A percentile compares a stretch with the other conserved stretches of the same genome.
Conservation (phyloP, 2,329 filamentous ascomycete species). For the Pseudocercospora eumusae region DNA sequence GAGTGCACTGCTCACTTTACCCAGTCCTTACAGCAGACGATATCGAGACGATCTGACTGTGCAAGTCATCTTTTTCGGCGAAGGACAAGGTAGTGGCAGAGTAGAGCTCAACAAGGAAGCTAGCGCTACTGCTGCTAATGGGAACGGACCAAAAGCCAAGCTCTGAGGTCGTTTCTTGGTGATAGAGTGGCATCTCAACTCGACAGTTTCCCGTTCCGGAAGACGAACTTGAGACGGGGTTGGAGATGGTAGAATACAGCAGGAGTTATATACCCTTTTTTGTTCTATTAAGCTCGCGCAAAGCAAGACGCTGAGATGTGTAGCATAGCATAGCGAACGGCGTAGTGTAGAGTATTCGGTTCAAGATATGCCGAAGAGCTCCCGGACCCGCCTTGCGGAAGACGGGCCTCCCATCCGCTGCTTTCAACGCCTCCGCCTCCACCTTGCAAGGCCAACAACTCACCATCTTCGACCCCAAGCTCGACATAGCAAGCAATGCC, state of each 20-base stretch:
- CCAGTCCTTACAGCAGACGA: slow-evolving; percentile 84
- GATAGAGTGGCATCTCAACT: background rate
- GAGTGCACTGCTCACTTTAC: slow-evolving; percentile 85
- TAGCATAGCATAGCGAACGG: slow-evolving; percentile 1
- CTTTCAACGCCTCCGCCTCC: background rate
- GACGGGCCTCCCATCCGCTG: slow-evolving; percentile 29
- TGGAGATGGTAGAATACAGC: background rate
- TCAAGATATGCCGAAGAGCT: no score
- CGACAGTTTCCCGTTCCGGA: background rate
- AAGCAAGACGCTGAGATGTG: background rate
- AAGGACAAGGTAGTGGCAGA: slow-evolving; percentile 72
- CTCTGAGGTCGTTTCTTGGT: slow-evolving; percentile 18
- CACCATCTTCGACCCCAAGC: background rate
- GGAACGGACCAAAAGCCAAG: slow-evolving; percentile 33
- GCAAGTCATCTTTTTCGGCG: slow-evolving; percentile 97
- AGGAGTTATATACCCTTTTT: slow-evolving; percentile 1
- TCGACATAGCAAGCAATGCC: background rate
- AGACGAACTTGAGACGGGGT: background rate
- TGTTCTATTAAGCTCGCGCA: background rate
- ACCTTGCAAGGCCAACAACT: background rate
- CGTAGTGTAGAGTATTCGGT: background rate
- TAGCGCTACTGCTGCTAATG: slow-evolving; percentile 56
- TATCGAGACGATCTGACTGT: slow-evolving; percentile 96
- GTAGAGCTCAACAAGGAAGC: slow-evolving; percentile 86
- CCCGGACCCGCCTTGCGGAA: no score